Evolutionary conservation across 306 rosid species (phyloP), one percentile per base, ranked within the genome.

Genomic region (Dryas drummondii): DNA sequence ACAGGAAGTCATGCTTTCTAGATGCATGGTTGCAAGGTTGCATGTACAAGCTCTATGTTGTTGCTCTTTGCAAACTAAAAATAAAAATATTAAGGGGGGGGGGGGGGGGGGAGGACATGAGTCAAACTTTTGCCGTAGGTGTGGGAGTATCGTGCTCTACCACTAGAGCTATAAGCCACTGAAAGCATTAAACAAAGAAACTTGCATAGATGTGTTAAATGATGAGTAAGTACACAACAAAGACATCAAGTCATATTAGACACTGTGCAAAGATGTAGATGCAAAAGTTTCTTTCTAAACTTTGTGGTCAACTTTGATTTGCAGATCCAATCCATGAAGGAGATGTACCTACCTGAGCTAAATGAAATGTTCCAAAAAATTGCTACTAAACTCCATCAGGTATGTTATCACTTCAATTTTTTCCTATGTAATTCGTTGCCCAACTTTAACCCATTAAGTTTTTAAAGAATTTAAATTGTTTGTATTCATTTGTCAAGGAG

Each of bases 271-370:
- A 26, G 13, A 16, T 41, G 68, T 63, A 41, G 51, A 17, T 70
- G 41, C 19, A 44, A 14, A 19, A 19, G 22, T 19, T 46, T 55
- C 13, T 54, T 41, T 42, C 12, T 42, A 19, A 54, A 41, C 8
- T 74, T 61, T 74, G 37, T 79, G 79, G 55, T 50, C 63, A 14
- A 50, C 70, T 76, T 79, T 71, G 22, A 59, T 71, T 79, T 76
- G 82, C 88, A 91, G 98, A 75, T 94, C 71, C 84, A 86, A 80
- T 32, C 77, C 72, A 83, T 91, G 97, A 91, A 81, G 88, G 93
- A 88, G 46, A 46, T 13, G 51, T 86, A 90, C 85, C 70, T 82
- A 12, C 65, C 87, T 41, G 93, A 90, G 50, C 27, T 94, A 66
- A 86, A 3, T 66, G 97, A 90, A 45, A 64, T 91, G 83, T 82